A percentile compares a stretch with the other conserved stretches of the same genome.
These are phyloP conservation scores for Brasilioporus rufonigricans DNA, from an alignment of 768 basidiomycete genomes.

Conservation along the genomic window DNA sequence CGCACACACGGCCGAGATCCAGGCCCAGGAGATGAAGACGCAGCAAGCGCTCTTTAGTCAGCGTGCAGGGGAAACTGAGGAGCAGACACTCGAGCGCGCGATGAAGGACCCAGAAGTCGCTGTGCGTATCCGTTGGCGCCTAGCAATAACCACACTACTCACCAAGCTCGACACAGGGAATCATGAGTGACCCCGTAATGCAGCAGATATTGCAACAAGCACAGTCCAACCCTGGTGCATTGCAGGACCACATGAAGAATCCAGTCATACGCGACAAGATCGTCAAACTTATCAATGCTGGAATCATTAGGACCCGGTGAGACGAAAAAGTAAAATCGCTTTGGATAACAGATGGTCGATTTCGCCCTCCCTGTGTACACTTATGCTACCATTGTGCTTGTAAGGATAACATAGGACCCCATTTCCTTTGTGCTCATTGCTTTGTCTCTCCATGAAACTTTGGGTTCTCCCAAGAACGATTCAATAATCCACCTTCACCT, in stretches of 20 bases:
- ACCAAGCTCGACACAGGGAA: conserved; percentile 45
- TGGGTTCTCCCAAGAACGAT: conserved; percentile 76
- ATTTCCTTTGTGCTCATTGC: background rate
- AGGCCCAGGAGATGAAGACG: conserved; percentile 74
- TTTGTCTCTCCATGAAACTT: conserved; percentile 10
- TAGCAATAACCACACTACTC: background rate
- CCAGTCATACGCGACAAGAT: conserved; percentile 78
- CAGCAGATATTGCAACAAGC: conserved; percentile 94
- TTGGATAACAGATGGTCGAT: conserved; percentile 14
- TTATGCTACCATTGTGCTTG: conserved; percentile 23
- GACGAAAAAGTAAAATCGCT: background rate
- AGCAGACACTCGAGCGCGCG: conserved; percentile 88
- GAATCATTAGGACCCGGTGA: conserved; percentile 87
- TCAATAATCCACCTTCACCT: conserved; percentile 43
- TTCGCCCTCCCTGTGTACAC: conserved; percentile 19
- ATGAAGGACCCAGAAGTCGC: conserved; percentile 98
- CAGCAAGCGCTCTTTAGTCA: conserved; percentile 77
- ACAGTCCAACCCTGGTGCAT: conserved; percentile 80
- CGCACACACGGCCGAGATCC: conserved; percentile 83
- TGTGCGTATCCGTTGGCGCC: conserved; percentile 43
- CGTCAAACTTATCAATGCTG: conserved; percentile 86
- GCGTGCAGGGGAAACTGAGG: conserved; percentile 83
- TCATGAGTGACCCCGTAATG: conserved; percentile 92
- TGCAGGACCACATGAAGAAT: conserved; percentile 97
- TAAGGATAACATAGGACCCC: conserved; percentile 23